A percentile compares a stretch with the other conserved stretches of the same genome.
Conservation (phyloP, 2,329 filamentous ascomycete species). For the Talaromyces sp. region DNA sequence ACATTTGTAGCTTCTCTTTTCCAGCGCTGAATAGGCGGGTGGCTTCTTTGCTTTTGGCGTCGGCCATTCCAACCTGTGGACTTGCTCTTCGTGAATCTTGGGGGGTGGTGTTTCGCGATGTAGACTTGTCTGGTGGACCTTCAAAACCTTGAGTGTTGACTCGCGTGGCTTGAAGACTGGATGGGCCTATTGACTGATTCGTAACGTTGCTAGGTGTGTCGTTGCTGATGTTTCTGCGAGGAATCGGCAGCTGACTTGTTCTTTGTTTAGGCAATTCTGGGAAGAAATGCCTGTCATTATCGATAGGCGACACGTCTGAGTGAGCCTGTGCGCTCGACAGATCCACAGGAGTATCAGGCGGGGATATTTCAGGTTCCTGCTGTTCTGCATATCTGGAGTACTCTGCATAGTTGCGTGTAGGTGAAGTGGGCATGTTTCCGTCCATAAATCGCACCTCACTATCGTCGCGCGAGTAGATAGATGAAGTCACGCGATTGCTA, state of each 20-base stretch:
- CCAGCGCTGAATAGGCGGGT: slow-evolving; percentile 34
- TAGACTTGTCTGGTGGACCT: not conserved
- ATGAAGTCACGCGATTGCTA: slow-evolving; percentile 53
- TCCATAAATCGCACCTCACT: slow-evolving; percentile 9
- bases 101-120: not conserved
- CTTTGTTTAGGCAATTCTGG: slow-evolving; percentile 24
- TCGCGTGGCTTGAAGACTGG: not conserved
- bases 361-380: slow-evolving; percentile 43
- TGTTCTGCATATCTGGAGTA: slow-evolving; percentile 25
- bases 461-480: slow-evolving; percentile 58
- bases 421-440: slow-evolving; percentile 5
- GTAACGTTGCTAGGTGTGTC: not conserved
- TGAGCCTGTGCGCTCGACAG: slow-evolving; percentile 23
- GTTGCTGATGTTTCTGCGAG: slow-evolving; percentile 8
- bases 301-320: slow-evolving; percentile 45
- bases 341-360: slow-evolving; percentile 45
- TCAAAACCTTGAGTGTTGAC: not conserved
- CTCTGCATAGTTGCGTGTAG: slow-evolving; percentile 13
- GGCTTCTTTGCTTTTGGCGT: slow-evolving; percentile 25
- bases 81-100: slow-evolving; percentile 8
- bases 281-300: slow-evolving; percentile 25
- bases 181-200: not conserved
- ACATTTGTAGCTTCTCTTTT: slow-evolving; percentile 40
- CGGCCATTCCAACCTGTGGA: not conserved
- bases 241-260: slow-evolving; percentile 18